Evolutionary conservation across 2,329 filamentous ascomycete genomes (phyloP).

Genomic region (Pseudomassariella vexata): DNA sequence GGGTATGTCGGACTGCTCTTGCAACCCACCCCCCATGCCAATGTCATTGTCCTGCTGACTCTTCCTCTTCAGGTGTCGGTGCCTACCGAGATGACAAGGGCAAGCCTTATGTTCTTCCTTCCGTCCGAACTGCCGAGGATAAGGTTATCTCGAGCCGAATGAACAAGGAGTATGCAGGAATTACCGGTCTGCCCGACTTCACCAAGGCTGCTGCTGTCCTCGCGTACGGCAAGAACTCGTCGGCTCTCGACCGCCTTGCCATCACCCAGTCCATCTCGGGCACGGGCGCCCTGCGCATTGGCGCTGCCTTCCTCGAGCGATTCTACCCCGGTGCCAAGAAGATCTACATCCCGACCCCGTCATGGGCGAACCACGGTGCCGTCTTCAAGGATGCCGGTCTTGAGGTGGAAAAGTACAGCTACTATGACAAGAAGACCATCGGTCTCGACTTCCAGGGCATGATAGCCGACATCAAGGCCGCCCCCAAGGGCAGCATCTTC

Average conservation of each 20-base stretch:
- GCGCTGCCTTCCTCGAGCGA: slow-evolving; percentile 84
- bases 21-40: slow-evolving; percentile 3
- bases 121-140: slow-evolving; percentile 82
- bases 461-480: slow-evolving; percentile 81
- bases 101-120: slow-evolving; percentile 96
- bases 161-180: slow-evolving; percentile 98
- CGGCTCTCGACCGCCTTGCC: slow-evolving; percentile 72
- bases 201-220: slow-evolving; percentile 86
- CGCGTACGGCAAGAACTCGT: slow-evolving; percentile 79
- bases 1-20: slow-evolving; percentile 45
- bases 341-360: slow-evolving; percentile 93
- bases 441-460: slow-evolving; percentile 96
- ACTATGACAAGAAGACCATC: slow-evolving; percentile 99
- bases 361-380: slow-evolving; percentile 97
- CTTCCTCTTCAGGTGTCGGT: slow-evolving; percentile 65
- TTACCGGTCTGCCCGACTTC: slow-evolving; percentile 92
- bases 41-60: slow-evolving; percentile 11
- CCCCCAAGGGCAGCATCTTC: slow-evolving; percentile 81
- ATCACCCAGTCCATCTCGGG: slow-evolving; percentile 98
- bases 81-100: slow-evolving; percentile 97
- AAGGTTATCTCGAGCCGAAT: slow-evolving; percentile 71
- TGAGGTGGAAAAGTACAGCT: slow-evolving; percentile 89
- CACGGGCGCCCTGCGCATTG: slow-evolving; percentile 91
- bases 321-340: slow-evolving; percentile 90
- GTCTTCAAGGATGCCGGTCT: slow-evolving; percentile 93